Percentiles rank a stretch among this genome's conserved stretches.
phyloP scores from a whole-genome alignment of 2,329 filamentous ascomycete genomes.

The Colletotrichum sp. region DNA sequence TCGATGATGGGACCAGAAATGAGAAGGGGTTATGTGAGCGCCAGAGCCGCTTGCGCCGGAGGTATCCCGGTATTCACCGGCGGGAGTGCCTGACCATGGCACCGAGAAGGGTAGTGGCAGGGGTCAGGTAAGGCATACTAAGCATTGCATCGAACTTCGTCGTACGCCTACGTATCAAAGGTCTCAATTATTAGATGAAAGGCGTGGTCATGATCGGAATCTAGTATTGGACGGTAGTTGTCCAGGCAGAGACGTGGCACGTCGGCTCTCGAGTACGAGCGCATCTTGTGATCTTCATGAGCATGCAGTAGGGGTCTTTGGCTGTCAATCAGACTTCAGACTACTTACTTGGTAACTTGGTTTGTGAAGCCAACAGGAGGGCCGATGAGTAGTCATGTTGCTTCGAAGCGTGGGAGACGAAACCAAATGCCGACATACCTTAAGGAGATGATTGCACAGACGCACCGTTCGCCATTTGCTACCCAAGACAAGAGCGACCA shows the following conservation, averaged over 20 bases:
- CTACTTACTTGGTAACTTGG: neutral
- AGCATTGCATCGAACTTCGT: neutral
- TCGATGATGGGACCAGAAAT: constrained; percentile 1
- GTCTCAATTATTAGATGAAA: neutral
- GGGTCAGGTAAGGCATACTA: neutral
- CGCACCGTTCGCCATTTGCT: neutral
- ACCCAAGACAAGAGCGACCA: neutral
- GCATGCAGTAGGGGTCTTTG: neutral
- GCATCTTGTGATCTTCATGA: neutral
- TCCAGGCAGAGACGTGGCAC: neutral
- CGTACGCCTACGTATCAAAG: neutral
- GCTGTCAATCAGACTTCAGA: neutral
- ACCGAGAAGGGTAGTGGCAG: neutral
- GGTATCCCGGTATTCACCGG: neutral
- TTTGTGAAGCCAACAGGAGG: neutral
- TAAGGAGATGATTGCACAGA: neutral
- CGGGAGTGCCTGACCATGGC: neutral
- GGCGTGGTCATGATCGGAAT: neutral
- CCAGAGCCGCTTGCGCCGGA: neutral
- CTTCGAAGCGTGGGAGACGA: neutral
- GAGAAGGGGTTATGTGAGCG: neutral
- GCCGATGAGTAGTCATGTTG: neutral
- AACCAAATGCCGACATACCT: neutral
- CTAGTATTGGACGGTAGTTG: neutral
- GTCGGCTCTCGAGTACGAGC: neutral